Conservation (phyloP, 805 yeast species). For the Maudiozyma turicensis region DNA sequence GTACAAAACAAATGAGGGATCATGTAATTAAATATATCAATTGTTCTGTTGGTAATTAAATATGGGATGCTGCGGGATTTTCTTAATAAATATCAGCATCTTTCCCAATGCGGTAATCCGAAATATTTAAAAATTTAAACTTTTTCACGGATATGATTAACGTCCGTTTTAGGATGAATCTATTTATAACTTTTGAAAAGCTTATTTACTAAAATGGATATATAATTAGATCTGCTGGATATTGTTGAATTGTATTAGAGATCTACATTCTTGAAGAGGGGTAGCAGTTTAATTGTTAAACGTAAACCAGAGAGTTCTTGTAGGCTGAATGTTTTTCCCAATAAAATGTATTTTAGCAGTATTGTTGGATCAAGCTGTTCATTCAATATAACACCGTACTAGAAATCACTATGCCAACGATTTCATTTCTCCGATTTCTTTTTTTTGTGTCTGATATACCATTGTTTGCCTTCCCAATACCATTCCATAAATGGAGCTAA, state of each 20-base stretch:
- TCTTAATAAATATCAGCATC: background rate
- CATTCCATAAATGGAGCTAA: too few species aligned
- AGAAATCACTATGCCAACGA: too few species aligned
- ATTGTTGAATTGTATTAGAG: background rate
- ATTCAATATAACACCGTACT: too few species aligned
- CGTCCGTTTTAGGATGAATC: background rate
- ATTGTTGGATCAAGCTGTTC: too few species aligned
- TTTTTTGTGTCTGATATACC: too few species aligned
- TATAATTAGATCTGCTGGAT: background rate
- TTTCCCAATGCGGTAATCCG: background rate
- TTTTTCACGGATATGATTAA: background rate
- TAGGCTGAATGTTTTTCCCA: too few species aligned
- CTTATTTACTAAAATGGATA: background rate
- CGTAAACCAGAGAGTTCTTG: too few species aligned
- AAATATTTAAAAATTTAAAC: background rate
- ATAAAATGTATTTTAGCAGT: too few species aligned
- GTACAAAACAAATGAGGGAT: background rate
- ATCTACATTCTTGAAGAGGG: too few species aligned
- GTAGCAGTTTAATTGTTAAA: too few species aligned
- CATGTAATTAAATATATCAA: background rate
- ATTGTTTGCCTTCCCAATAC: too few species aligned
- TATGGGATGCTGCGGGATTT: background rate
- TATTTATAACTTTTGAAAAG: background rate
- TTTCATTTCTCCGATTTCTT: too few species aligned
- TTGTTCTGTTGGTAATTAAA: background rate